phyloP scores from a whole-genome alignment of 176 grass and related monocot genomes.

The Oryza glumipatula region DNA sequence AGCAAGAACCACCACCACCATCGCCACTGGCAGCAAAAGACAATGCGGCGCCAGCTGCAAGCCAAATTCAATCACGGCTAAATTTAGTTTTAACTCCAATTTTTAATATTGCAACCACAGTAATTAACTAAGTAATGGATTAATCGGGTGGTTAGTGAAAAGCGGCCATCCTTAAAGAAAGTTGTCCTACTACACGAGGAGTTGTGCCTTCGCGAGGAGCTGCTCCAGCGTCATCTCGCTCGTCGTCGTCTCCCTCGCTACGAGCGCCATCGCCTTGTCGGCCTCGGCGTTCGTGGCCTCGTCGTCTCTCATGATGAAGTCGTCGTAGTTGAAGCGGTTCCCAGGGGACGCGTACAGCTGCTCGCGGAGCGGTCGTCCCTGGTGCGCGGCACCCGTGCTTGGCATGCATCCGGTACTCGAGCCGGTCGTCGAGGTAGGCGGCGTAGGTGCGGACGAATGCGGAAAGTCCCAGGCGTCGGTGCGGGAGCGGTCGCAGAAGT shows the following conservation, averaged over 20 bases:
- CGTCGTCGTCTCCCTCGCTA: conserved; percentile 48
- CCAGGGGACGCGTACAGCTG: conserved; percentile 43
- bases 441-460: conserved; percentile 80
- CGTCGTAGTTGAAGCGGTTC: not conserved
- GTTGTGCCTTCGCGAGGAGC: conserved; percentile 51
- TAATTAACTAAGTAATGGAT: no score
- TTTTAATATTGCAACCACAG: no score
- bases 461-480: conserved; percentile 77
- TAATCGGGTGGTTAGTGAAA: no score
- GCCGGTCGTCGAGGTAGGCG: conserved; percentile 75
- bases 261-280: conserved; percentile 18
- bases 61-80: no score
- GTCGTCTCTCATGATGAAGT: not conserved
- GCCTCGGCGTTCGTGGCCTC: not conserved
- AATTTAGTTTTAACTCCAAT: no score
- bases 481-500: conserved; percentile 70
- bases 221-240: conserved; percentile 77
- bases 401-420: conserved; percentile 58
- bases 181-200: no score
- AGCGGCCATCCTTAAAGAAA: no score
- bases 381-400: conserved; percentile 23
- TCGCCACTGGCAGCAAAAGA: no score
- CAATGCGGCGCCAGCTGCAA: no score
- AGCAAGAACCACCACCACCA: no score
- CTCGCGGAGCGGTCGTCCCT: conserved; percentile 25